Base-by-base conservation (phyloP, 2,329 filamentous ascomycete species). In the Sarocladium oryzae region DNA sequence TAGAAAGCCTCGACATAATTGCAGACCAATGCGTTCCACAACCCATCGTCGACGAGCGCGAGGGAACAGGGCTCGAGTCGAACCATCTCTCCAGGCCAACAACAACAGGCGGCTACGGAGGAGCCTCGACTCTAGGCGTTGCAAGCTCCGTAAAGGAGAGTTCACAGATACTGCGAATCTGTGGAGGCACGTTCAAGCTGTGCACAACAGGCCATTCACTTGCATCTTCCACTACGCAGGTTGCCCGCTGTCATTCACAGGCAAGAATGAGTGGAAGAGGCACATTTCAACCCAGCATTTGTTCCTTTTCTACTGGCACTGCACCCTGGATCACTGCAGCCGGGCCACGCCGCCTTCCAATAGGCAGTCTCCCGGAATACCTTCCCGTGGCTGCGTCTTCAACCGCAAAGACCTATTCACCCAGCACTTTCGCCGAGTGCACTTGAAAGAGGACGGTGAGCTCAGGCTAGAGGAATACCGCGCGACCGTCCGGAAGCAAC, bases 261-360 rank as follows among this genome's bases (percentile, higher is more conserved):
- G 78, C 58, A 96, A 95, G 70, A 96, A 96, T 63, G 91, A 96
- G 66, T 96, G 92, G 92, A 96, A 96, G 67, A 82, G 92, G 0
- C 92, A 97, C 63, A 82, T 92, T 60, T 72, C 75, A 28, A 87
- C 86, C 0, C 87, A 95, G 62, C 92, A 97, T 62, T 73, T 96
- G 20, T 79, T 84, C 51, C 73, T 88, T 2, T 72, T 78, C 40
- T 87, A 84, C 68, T 96, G 85, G 81, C 75, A 85, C 52, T 97
- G 91, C 69, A 78, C 84, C 56, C 72, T 86, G 28, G 85, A 81
- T 54, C 61, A 66, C 7, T 85, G 82, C 63, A 67, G 64, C 15
- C 30, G 28, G 16, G 46, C 10, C 62, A 61, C 21, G 63, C 32
- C 28, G 30, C 21, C 60, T 41, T 58, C 52, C 35, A 56, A 53